Conservation (phyloP, 768 basidiomycete genomes). For the Lentinula sp. region DNA sequence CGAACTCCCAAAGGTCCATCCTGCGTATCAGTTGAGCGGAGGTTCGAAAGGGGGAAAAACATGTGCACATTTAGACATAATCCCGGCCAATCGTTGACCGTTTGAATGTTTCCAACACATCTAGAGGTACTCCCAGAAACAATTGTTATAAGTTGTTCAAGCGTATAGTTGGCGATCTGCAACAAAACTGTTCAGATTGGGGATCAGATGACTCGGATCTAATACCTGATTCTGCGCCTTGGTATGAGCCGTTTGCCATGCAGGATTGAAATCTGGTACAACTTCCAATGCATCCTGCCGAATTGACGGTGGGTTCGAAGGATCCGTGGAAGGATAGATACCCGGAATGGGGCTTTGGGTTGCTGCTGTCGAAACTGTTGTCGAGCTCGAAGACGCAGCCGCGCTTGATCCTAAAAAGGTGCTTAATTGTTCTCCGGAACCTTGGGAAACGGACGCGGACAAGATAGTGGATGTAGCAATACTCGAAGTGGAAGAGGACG, state of each 20-base stretch:
- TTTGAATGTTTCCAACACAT: constrained; percentile 66
- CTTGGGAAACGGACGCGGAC: not conserved
- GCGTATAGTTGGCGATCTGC: constrained; percentile 42
- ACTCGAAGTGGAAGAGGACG: not conserved
- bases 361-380: constrained; percentile 52
- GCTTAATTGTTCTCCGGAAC: not conserved
- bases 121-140: constrained; percentile 52
- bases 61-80: constrained; percentile 58
- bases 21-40: not conserved
- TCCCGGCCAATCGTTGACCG: constrained; percentile 53
- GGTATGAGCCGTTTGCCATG: constrained; percentile 54
- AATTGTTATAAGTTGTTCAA: constrained; percentile 60
- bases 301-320: constrained; percentile 51
- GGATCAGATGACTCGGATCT: not conserved
- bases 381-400: constrained; percentile 29
- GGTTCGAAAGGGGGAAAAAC: not conserved
- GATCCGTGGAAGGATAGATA: constrained; percentile 49
- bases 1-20: constrained; percentile 79
- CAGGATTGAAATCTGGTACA: constrained; percentile 39
- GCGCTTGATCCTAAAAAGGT: constrained; percentile 21
- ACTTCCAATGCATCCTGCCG: constrained; percentile 14
- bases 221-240: constrained; percentile 38
- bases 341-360: constrained; percentile 46
- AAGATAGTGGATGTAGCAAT: not conserved
- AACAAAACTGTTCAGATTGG: constrained; percentile 4